Percentiles rank a stretch among this genome's conserved stretches.
These are phyloP conservation scores for Tetracentron sinense DNA, from an alignment of 164 flowering plant genomes.

Conservation along the genomic window DNA sequence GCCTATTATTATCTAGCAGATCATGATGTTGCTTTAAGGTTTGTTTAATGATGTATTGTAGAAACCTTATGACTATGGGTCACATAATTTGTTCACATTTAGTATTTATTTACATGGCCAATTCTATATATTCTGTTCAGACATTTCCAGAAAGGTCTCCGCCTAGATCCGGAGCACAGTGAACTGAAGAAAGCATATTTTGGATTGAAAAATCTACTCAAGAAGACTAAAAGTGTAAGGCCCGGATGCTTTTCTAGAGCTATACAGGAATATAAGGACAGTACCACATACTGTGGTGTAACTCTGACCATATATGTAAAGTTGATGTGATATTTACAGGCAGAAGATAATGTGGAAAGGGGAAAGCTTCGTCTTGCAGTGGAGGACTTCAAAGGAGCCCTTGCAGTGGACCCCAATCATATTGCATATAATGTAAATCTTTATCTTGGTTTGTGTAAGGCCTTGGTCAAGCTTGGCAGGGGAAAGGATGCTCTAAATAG, in stretches of 20 bases:
- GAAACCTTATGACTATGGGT: not conserved
- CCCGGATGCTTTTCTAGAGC: conserved; percentile 2
- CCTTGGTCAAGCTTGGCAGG: conserved; percentile 85
- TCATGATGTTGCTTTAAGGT: conserved; percentile 94
- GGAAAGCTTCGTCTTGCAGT: conserved; percentile 89
- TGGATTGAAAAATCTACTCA: conserved; percentile 86
- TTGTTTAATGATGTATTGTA: conserved; percentile 8
- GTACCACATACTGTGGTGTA: not conserved
- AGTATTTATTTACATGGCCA: not conserved
- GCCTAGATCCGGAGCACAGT: conserved; percentile 90
- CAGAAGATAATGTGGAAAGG: conserved; percentile 82
- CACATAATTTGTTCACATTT: not conserved
- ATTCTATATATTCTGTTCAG: conserved; percentile 30
- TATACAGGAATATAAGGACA: not conserved
- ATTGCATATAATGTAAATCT: conserved; percentile 83
- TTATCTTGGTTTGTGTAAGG: conserved; percentile 86
- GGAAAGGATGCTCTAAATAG: conserved; percentile 84
- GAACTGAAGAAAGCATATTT: conserved; percentile 93
- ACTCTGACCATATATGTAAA: not conserved
- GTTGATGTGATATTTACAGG: conserved; percentile 42
- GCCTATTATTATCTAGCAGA: conserved; percentile 96
- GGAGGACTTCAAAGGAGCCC: conserved; percentile 81
- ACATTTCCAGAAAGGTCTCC: conserved; percentile 95
- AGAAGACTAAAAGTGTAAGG: conserved; percentile 92
- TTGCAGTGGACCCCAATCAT: conserved; percentile 82